These are phyloP conservation scores for Diplodia sapinea DNA, from an alignment of 2,329 filamentous ascomycete genomes.

Conservation along the genomic window DNA sequence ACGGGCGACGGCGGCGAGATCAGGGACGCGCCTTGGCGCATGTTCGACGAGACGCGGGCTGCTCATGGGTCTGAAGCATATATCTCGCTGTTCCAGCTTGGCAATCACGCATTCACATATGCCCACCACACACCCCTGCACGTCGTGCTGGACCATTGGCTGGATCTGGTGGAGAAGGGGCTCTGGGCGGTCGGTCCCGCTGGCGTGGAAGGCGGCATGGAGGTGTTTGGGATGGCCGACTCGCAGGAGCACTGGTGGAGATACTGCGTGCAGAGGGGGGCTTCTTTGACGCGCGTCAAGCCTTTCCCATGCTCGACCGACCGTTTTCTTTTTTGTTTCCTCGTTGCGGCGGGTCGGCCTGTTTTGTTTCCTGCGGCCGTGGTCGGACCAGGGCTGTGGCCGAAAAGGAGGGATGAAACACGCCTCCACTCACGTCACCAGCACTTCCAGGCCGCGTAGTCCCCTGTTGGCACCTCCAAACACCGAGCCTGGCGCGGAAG, in stretches of 20 bases:
- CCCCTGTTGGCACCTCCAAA: background rate
- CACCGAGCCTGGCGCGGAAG: background rate
- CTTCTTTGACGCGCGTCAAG: constrained; percentile 6
- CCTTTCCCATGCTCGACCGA: background rate
- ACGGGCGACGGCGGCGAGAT: background rate
- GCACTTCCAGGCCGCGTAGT: background rate
- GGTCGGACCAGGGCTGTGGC: background rate
- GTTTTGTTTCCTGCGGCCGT: constrained; percentile 15
- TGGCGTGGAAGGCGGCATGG: constrained; percentile 20
- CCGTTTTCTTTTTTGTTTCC: background rate
- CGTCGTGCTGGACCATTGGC: constrained; percentile 1
- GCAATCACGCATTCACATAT: constrained; percentile 11
- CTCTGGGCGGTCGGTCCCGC: constrained; percentile 9
- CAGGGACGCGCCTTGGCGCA: background rate
- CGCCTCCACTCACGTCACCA: constrained; percentile 14
- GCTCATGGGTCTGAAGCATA: background rate
- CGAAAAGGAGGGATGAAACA: constrained; percentile 11
- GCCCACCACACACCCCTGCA: background rate
- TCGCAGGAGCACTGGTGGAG: constrained; percentile 27
- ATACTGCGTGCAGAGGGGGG: background rate
- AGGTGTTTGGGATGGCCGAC: constrained; percentile 7
- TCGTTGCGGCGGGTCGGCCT: background rate
- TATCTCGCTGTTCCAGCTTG: constrained; percentile 10
- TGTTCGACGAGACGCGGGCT: background rate
- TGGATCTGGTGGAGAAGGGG: constrained; percentile 11